Percentiles rank a stretch among this genome's conserved stretches.
phyloP scores from a whole-genome alignment of 1,139 yeast species.

The Yamadazyma triangularis region DNA sequence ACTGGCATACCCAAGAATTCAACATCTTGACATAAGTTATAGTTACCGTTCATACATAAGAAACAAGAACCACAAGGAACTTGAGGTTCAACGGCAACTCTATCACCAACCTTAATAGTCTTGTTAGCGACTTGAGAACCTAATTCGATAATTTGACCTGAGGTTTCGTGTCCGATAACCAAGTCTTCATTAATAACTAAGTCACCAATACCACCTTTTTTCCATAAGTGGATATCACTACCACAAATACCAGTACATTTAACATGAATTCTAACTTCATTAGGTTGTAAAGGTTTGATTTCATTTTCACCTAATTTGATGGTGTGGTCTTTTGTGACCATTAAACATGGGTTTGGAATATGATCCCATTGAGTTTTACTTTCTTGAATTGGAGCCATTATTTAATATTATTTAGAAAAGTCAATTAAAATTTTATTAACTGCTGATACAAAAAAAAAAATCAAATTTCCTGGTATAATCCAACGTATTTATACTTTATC shows the following conservation, averaged over 20 bases:
- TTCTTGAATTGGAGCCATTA: constrained; percentile 16
- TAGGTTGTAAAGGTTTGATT: constrained; percentile 34
- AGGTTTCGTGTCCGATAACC: constrained; percentile 29
- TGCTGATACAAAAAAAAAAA: no score
- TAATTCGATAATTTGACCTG: constrained; percentile 26
- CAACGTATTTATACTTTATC: background rate
- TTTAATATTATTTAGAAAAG: no score
- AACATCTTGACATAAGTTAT: constrained; percentile 55
- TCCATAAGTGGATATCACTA: constrained; percentile 31
- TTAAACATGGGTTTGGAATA: constrained; percentile 15
- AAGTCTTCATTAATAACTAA: constrained; percentile 20
- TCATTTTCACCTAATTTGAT: constrained; percentile 12
- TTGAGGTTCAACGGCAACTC: constrained; percentile 47
- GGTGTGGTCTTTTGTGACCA: constrained; percentile 11
- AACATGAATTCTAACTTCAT: constrained; percentile 58
- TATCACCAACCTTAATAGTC: constrained; percentile 24
- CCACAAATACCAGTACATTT: constrained; percentile 40
- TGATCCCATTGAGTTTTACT: constrained; percentile 14
- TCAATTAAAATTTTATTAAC: no score
- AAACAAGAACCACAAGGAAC: constrained; percentile 67
- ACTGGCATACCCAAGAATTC: constrained; percentile 17
- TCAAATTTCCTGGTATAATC: no score
- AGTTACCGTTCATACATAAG: constrained; percentile 64
- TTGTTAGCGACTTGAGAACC: constrained; percentile 22
- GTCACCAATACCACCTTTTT: constrained; percentile 28